phyloP scores from a whole-genome alignment of 345 rosid species.

The Brassica nigra region DNA sequence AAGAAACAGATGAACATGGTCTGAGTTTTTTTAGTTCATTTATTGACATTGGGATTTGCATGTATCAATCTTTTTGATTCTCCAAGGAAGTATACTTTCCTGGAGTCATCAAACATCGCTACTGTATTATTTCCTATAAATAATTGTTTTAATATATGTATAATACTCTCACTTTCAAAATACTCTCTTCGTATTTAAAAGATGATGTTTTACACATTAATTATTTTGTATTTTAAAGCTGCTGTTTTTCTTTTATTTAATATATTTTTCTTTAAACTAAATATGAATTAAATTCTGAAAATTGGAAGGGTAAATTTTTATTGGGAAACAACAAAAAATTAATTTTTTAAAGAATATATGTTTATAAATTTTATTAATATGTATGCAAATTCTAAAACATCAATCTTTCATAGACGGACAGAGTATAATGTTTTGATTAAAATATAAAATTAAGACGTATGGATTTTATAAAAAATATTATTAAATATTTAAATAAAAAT shows the following conservation, averaged over 20 bases:
- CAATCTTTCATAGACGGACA: neutral
- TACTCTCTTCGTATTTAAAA: neutral
- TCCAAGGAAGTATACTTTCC: constrained; percentile 30
- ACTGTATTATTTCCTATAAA: neutral
- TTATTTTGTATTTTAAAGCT: too few species aligned
- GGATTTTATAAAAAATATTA: neutral
- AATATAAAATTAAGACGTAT: too few species aligned
- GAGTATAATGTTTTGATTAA: neutral
- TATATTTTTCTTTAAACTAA: neutral
- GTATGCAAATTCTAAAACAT: neutral
- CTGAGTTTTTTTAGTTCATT: constrained; percentile 35
- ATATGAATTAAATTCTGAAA: neutral
- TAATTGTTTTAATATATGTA: neutral
- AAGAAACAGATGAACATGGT: constrained; percentile 42
- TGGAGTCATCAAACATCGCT: constrained; percentile 20
- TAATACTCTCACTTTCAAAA: neutral
- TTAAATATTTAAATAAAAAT: too few species aligned
- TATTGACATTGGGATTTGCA: constrained; percentile 36
- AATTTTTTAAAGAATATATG: too few species aligned
- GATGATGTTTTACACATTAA: too few species aligned
- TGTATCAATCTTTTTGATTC: constrained; percentile 25
- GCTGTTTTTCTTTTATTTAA: neutral
- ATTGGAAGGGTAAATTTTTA: neutral
- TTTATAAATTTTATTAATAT: too few species aligned
- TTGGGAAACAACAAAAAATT: neutral